These are phyloP conservation scores for Amanita exitialis DNA, from an alignment of 768 basidiomycete genomes.

Conservation along the genomic window DNA sequence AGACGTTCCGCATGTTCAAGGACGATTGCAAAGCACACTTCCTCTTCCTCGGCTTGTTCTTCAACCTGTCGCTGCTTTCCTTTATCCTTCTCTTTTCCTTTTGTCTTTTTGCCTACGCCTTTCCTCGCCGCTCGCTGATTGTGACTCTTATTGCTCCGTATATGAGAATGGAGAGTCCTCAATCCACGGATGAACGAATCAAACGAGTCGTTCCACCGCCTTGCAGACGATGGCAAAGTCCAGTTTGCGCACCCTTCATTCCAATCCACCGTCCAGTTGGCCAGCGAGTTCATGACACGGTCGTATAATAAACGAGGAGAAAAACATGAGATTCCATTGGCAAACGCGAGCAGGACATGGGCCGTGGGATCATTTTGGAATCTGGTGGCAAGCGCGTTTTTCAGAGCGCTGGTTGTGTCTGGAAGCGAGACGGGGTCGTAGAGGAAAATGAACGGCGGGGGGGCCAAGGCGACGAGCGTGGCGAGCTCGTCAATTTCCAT, in stretches of 20 bases:
- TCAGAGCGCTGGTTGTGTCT: slow-evolving; percentile 34
- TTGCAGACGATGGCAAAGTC: slow-evolving; percentile 21
- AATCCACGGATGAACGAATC: slow-evolving; percentile 68
- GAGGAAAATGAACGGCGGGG: slow-evolving; percentile 62
- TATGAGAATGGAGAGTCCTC: slow-evolving; percentile 24
- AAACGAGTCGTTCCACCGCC: slow-evolving; percentile 52
- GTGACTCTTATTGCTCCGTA: not conserved
- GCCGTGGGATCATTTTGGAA: not conserved
- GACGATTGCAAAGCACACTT: slow-evolving; percentile 44
- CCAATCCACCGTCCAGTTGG: slow-evolving; percentile 48
- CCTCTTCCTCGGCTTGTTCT: slow-evolving; percentile 10
- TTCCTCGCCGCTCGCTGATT: slow-evolving; percentile 1
- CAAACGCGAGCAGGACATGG: slow-evolving; percentile 1
- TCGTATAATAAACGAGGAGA: slow-evolving; percentile 57
- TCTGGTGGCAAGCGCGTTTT: slow-evolving; percentile 4
- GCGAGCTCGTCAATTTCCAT: slow-evolving; percentile 20
- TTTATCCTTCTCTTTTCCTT: slow-evolving; percentile 17
- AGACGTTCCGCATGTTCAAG: slow-evolving; percentile 63
- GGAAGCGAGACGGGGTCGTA: slow-evolving; percentile 44
- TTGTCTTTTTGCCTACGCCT: not conserved
- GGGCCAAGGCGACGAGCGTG: slow-evolving; percentile 26
- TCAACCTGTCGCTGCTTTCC: slow-evolving; percentile 12
- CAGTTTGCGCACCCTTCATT: slow-evolving; percentile 52
- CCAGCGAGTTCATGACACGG: slow-evolving; percentile 49
- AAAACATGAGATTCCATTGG: slow-evolving; percentile 54